phyloP scores from a whole-genome alignment of 129 eudicot species.

The Tagetes erecta region DNA sequence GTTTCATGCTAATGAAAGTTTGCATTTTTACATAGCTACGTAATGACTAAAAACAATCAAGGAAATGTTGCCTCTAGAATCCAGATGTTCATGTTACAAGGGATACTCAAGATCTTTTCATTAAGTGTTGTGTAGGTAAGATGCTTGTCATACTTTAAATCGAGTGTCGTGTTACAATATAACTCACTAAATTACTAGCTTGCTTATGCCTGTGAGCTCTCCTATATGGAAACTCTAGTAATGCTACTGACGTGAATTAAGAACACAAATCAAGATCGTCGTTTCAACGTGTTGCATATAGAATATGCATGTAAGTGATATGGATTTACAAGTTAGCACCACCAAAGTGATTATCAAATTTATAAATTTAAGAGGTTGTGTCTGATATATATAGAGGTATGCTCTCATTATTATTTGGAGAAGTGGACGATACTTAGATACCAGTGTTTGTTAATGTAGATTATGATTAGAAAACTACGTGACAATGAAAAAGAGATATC shows the following conservation, averaged over 20 bases:
- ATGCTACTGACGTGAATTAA: background rate
- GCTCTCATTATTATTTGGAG: background rate
- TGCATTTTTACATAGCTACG: too few relatives aligned
- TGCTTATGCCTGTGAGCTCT: slow-evolving; percentile 8
- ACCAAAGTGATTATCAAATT: background rate
- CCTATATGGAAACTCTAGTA: background rate
- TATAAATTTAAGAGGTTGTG: background rate
- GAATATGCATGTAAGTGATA: background rate
- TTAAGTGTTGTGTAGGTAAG: too few relatives aligned
- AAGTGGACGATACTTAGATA: background rate
- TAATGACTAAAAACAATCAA: too few relatives aligned
- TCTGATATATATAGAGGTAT: background rate
- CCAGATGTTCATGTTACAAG: too few relatives aligned
- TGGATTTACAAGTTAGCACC: background rate
- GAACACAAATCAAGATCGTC: background rate
- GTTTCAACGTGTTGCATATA: background rate
- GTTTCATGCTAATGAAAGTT: too few relatives aligned
- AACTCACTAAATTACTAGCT: background rate
- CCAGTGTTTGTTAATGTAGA: slow-evolving; percentile 45
- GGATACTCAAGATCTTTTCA: too few relatives aligned
- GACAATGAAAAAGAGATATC: slow-evolving; percentile 91
- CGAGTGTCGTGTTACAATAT: background rate
- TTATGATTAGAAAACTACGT: slow-evolving; percentile 74
- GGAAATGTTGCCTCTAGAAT: too few relatives aligned
- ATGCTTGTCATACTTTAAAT: too few relatives aligned